These are phyloP conservation scores for Sutorius australiensis DNA, from an alignment of 768 basidiomycete genomes.

Conservation along the genomic window DNA sequence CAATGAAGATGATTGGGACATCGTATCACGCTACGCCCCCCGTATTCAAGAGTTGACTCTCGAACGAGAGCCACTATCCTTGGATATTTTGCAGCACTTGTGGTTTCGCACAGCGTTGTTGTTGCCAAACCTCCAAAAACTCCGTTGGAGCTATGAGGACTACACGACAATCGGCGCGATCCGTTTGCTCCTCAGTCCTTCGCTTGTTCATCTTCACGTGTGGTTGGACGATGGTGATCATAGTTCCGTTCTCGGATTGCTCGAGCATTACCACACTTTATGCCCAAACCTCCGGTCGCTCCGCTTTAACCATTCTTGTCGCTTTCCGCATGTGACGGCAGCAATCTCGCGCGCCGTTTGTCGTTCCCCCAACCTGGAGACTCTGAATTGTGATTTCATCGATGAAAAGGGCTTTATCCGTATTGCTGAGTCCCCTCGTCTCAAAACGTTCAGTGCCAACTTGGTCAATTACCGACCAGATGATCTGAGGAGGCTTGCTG, in stretches of 20 bases:
- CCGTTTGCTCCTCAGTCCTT: slow-evolving; percentile 11
- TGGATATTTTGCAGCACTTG: slow-evolving; percentile 2
- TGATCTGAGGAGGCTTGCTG: neutral
- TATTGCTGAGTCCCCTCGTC: neutral
- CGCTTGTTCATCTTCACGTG: slow-evolving; percentile 1
- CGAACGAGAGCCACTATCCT: neutral
- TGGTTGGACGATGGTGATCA: neutral
- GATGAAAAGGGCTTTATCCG: slow-evolving; percentile 2
- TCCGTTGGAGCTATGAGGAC: neutral
- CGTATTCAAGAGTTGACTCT: slow-evolving; percentile 5
- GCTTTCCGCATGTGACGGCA: neutral
- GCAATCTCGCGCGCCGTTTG: slow-evolving; percentile 5
- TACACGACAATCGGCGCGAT: neutral
- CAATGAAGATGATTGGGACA: slow-evolving; percentile 2
- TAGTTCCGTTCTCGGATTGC: neutral
- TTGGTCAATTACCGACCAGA: neutral
- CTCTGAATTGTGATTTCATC: neutral
- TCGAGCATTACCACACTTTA: slow-evolving; percentile 1
- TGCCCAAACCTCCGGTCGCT: slow-evolving; percentile 10
- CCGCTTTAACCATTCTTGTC: neutral
- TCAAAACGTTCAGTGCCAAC: neutral
- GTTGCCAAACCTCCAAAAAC: slow-evolving; percentile 9
- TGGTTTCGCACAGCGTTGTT: neutral
- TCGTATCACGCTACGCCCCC: slow-evolving; percentile 4
- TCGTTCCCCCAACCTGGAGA: slow-evolving; percentile 1